Evolutionary conservation across 768 basidiomycete species (phyloP).

Genomic region (Roridomyces roridus): DNA sequence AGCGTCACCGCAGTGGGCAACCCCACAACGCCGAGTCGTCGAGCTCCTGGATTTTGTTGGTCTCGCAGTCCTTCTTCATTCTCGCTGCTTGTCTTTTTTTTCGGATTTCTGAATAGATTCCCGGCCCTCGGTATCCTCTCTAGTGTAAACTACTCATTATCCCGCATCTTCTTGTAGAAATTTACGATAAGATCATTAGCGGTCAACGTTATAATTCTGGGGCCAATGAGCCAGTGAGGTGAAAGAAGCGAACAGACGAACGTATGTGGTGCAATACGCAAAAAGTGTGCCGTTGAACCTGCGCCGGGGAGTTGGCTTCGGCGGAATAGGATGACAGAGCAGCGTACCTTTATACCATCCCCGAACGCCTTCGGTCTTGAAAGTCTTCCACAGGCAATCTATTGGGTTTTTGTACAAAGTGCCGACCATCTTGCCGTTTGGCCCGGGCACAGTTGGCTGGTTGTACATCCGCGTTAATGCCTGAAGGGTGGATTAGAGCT

Average conservation of each 20-base stretch:
- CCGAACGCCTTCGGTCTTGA: constrained; percentile 83
- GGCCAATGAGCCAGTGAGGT: not conserved
- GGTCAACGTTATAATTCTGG: constrained; percentile 88
- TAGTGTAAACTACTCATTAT: constrained; percentile 21
- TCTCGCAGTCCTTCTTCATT: too few relatives aligned
- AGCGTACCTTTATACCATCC: constrained; percentile 94
- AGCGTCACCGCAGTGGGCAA: too few relatives aligned
- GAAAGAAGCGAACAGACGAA: constrained; percentile 39
- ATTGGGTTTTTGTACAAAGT: constrained; percentile 89
- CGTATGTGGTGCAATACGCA: constrained; percentile 94
- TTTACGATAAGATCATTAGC: constrained; percentile 81
- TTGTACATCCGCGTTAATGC: constrained; percentile 96
- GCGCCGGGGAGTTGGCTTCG: not conserved
- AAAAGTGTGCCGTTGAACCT: constrained; percentile 94
- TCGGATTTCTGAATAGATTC: too few relatives aligned
- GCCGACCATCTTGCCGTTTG: constrained; percentile 76
- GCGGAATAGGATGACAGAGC: not conserved
- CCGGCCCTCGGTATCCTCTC: too few relatives aligned
- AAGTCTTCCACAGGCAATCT: constrained; percentile 97
- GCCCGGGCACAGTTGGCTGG: constrained; percentile 78
- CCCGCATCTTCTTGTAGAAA: constrained; percentile 61
- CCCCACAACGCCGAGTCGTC: too few relatives aligned
- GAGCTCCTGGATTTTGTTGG: too few relatives aligned
- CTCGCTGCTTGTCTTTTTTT: too few relatives aligned
- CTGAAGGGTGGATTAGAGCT: constrained; percentile 37